Conservation (phyloP, 2,329 filamentous ascomycete species). For the Alternaria conjuncta region DNA sequence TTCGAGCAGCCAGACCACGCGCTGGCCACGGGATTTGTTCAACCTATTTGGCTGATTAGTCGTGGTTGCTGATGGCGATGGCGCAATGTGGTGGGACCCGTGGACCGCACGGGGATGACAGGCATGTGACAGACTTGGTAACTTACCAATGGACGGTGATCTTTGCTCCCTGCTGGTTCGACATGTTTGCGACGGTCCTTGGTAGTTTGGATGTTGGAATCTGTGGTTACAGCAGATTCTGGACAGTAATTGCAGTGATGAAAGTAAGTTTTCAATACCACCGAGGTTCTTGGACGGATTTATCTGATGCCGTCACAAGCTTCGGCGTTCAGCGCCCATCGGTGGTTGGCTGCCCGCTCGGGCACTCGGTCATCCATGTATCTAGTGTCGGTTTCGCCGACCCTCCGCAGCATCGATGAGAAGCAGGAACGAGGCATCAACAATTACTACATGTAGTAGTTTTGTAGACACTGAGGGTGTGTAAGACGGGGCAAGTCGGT, state of each 20-base stretch:
- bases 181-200: slow-evolving; percentile 8
- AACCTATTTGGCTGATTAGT: slow-evolving; percentile 64
- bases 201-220: not conserved
- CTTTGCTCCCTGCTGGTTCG: slow-evolving; percentile 42
- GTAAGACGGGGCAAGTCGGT: not conserved
- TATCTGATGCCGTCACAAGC: slow-evolving; percentile 11
- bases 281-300: slow-evolving; percentile 10
- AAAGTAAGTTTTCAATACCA: not conserved
- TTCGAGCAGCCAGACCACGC: slow-evolving; percentile 85
- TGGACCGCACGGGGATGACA: not conserved
- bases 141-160: slow-evolving; percentile 47
- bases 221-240: not conserved
- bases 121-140: not conserved
- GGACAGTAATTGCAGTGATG: not conserved
- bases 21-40: slow-evolving; percentile 79
- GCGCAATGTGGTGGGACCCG: not conserved
- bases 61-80: slow-evolving; percentile 6
- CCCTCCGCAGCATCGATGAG: not conserved
- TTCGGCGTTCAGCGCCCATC: slow-evolving; percentile 9
- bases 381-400: slow-evolving; percentile 6
- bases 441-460: not conserved
- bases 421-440: not conserved
- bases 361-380: not conserved
- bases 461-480: not conserved
- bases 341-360: slow-evolving; percentile 5